A percentile compares a stretch with the other conserved stretches of the same genome.
phyloP scores from a whole-genome alignment of 2,329 filamentous ascomycete genomes.

The Microdochium nivale region DNA sequence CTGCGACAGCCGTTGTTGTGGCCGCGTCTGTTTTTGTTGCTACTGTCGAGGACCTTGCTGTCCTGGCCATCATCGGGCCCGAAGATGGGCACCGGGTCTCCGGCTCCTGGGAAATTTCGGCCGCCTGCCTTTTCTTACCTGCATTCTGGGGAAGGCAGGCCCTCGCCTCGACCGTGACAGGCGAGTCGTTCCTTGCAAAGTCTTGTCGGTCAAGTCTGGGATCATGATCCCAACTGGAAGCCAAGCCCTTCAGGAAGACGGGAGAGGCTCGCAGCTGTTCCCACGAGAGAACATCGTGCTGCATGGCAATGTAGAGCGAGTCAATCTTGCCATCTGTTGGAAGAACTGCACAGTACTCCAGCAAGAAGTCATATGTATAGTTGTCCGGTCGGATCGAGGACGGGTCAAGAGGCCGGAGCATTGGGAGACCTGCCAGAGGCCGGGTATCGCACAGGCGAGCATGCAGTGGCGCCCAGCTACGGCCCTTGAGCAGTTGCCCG shows the following conservation, averaged over 20 bases:
- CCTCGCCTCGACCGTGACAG: background rate
- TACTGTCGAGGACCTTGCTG: background rate
- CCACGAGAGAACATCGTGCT: slow-evolving; percentile 46
- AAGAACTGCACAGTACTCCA: slow-evolving; percentile 45
- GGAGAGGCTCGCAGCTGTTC: slow-evolving; percentile 38
- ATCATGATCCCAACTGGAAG: slow-evolving; percentile 46
- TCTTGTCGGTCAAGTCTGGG: slow-evolving; percentile 32
- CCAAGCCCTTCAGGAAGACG: slow-evolving; percentile 41
- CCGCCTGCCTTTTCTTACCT: background rate
- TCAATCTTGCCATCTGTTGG: slow-evolving; percentile 46
- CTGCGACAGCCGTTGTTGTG: too few species aligned
- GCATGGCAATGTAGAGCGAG: slow-evolving; percentile 52
- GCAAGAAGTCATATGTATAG: slow-evolving; percentile 44
- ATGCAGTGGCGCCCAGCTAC: slow-evolving; percentile 49
- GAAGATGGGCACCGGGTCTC: background rate
- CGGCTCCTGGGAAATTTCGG: background rate
- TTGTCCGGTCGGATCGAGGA: slow-evolving; percentile 25
- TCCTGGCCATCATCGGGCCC: background rate
- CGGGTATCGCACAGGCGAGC: slow-evolving; percentile 49
- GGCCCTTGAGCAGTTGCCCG: slow-evolving; percentile 35
- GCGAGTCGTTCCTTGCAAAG: background rate
- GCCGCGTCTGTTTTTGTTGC: background rate
- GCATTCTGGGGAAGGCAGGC: background rate
- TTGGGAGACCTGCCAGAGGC: slow-evolving; percentile 45
- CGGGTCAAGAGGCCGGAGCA: slow-evolving; percentile 45